These are phyloP conservation scores for Inonotus hispidus DNA, from an alignment of 1,284 basidiomycete genomes.

Conservation along the genomic window DNA sequence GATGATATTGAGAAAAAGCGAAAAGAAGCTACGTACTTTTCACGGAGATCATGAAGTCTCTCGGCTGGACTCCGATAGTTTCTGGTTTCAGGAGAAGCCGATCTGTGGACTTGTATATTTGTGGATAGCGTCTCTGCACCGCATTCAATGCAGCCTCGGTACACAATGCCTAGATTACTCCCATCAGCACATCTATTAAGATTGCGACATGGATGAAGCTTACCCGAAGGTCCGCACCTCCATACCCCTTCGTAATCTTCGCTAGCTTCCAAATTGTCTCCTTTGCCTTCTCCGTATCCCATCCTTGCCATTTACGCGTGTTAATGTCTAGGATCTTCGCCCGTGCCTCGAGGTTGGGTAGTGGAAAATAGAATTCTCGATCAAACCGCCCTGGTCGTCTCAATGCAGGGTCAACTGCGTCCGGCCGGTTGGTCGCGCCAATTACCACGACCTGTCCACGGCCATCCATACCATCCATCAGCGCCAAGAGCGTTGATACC, in stretches of 20 bases:
- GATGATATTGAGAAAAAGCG: not conserved
- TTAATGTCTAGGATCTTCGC: slow-evolving; percentile 90
- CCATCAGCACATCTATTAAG: slow-evolving; percentile 1
- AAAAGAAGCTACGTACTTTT: slow-evolving; percentile 64
- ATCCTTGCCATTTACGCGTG: slow-evolving; percentile 88
- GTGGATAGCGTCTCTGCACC: slow-evolving; percentile 93
- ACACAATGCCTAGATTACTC: slow-evolving; percentile 67
- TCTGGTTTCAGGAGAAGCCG: slow-evolving; percentile 83
- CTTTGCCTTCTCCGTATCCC: slow-evolving; percentile 51
- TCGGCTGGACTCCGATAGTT: slow-evolving; percentile 79
- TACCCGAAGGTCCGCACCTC: slow-evolving; percentile 93
- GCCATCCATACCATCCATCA: slow-evolving; percentile 99
- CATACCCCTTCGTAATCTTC: slow-evolving; percentile 94
- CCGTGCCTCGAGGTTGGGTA: slow-evolving; percentile 82
- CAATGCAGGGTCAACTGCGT: slow-evolving; percentile 94
- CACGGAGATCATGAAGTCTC: slow-evolving; percentile 97
- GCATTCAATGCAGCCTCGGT: slow-evolving; percentile 98
- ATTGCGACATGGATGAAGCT: slow-evolving; percentile 27
- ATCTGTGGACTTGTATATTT: slow-evolving; percentile 93
- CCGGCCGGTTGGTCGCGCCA: slow-evolving; percentile 96
- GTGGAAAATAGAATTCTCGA: slow-evolving; percentile 96
- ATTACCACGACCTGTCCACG: slow-evolving; percentile 97
- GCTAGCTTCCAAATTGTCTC: slow-evolving; percentile 70
- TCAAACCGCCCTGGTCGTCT: slow-evolving; percentile 95
- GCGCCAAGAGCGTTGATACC: slow-evolving; percentile 90